Conservation (phyloP, 768 basidiomycete species). For the Rhodotorula toruloides region DNA sequence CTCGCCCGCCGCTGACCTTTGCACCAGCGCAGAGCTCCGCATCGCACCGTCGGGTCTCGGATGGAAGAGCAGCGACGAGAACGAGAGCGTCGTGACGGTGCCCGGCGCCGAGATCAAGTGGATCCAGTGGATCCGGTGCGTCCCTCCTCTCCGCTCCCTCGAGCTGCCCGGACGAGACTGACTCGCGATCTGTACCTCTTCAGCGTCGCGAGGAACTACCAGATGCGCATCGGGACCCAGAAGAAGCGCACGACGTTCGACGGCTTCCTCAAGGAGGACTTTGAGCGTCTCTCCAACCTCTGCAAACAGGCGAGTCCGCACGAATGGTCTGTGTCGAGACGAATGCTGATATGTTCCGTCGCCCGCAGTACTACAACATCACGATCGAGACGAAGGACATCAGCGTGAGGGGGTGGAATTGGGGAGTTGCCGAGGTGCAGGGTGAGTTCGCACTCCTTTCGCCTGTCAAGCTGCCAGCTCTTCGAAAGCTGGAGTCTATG, state of each 20-base stretch:
- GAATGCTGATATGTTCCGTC: too few species aligned
- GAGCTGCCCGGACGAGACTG: background rate
- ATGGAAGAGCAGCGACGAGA: slow-evolving; percentile 71
- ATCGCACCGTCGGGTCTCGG: slow-evolving; percentile 85
- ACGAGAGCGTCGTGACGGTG: slow-evolving; percentile 58
- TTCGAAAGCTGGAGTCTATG: background rate
- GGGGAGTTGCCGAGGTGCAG: slow-evolving; percentile 92
- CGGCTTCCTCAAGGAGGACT: slow-evolving; percentile 79
- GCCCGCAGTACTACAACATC: slow-evolving; percentile 64
- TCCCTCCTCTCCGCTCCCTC: background rate
- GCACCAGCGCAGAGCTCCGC: slow-evolving; percentile 53
- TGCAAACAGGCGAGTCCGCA: slow-evolving; percentile 55
- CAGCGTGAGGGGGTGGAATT: slow-evolving; percentile 94
- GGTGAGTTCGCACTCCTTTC: slow-evolving; percentile 53
- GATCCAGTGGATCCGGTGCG: slow-evolving; percentile 72
- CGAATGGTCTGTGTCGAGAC: background rate
- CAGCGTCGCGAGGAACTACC: slow-evolving; percentile 80
- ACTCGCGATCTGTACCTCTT: slow-evolving; percentile 2
- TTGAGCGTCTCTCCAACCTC: slow-evolving; percentile 72
- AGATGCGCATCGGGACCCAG: slow-evolving; percentile 75
- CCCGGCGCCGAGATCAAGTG: slow-evolving; percentile 72
- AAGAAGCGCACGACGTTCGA: slow-evolving; percentile 81
- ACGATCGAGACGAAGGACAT: slow-evolving; percentile 79
- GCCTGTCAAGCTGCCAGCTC: background rate
- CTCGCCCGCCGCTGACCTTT: background rate